phyloP scores from a whole-genome alignment of 1,284 basidiomycete genomes.

The Trametes polyzona region DNA sequence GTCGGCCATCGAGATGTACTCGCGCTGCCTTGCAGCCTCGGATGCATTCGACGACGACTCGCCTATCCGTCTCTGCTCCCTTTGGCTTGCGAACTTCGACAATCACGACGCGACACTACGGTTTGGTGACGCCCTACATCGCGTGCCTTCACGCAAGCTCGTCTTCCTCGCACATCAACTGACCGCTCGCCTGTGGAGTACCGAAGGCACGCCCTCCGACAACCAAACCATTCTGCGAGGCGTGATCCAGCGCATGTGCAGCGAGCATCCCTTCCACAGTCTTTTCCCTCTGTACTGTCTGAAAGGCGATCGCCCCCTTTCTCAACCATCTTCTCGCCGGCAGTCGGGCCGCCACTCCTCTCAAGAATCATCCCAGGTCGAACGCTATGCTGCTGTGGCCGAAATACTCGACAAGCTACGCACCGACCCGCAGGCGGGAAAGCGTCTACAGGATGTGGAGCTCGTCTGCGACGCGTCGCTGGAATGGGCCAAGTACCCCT shows the following conservation, averaged over 20 bases:
- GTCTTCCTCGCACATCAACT: constrained; percentile 92
- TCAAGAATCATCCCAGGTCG: constrained; percentile 45
- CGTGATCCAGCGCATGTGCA: constrained; percentile 78
- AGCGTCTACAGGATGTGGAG: constrained; percentile 65
- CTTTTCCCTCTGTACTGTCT: constrained; percentile 89
- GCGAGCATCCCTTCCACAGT: constrained; percentile 93
- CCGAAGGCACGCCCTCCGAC: constrained; percentile 32
- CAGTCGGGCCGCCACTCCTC: constrained; percentile 47
- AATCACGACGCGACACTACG: constrained; percentile 56
- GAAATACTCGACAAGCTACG: constrained; percentile 70
- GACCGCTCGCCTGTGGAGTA: constrained; percentile 77
- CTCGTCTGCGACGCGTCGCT: constrained; percentile 74
- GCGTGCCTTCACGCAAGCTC: constrained; percentile 89
- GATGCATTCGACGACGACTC: constrained; percentile 80
- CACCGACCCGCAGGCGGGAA: constrained; percentile 40
- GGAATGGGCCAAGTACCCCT: constrained; percentile 76
- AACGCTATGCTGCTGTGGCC: constrained; percentile 69
- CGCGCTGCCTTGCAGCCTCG: constrained; percentile 68
- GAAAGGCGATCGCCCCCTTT: constrained; percentile 25
- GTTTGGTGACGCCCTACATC: constrained; percentile 54
- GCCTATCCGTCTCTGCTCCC: constrained; percentile 81
- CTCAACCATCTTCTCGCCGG: constrained; percentile 32
- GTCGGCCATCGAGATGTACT: constrained; percentile 84
- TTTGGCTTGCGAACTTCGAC: constrained; percentile 90
- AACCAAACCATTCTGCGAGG: constrained; percentile 70